Evolutionary conservation across 108 stramenopile genomes (phyloP).

Genomic region (Schizochytrium sp.): DNA sequence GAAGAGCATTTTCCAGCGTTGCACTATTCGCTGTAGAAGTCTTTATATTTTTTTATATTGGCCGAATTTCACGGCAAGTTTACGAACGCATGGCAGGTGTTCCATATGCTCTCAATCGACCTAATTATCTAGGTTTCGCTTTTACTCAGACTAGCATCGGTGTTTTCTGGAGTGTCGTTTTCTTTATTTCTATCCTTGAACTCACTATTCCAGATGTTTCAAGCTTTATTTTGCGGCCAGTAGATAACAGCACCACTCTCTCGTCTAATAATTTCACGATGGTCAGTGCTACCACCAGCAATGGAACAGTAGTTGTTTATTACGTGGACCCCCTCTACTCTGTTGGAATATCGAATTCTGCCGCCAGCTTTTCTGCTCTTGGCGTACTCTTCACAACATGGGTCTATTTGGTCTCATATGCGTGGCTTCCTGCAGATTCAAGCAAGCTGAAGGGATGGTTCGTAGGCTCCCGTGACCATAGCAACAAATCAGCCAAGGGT

Average conservation of each 20-base stretch:
- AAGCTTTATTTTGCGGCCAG: not conserved
- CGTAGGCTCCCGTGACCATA: not conserved
- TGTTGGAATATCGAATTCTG: not conserved
- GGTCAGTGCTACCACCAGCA: no score
- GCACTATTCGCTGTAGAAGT: not conserved
- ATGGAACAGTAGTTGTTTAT: no score
- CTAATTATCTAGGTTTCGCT: constrained; percentile 30
- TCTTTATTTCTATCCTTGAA: not conserved
- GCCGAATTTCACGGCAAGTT: not conserved
- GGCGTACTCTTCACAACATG: not conserved
- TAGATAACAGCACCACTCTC: not conserved
- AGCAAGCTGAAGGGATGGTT: constrained; percentile 40
- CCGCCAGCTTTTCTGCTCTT: not conserved
- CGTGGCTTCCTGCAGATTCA: constrained; percentile 44
- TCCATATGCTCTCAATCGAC: constrained; percentile 44
- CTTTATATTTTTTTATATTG: not conserved
- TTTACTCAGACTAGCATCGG: not conserved
- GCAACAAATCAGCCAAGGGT: no score
- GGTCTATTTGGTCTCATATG: constrained; percentile 7
- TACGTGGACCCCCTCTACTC: not conserved
- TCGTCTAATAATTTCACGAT: no score
- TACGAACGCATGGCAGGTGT: not conserved
- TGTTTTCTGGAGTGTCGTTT: not conserved
- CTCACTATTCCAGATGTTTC: not conserved
- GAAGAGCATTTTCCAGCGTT: not conserved